These are phyloP conservation scores for Geotrichum europaeum DNA, from an alignment of 1,139 yeast genomes.

Conservation along the genomic window DNA sequence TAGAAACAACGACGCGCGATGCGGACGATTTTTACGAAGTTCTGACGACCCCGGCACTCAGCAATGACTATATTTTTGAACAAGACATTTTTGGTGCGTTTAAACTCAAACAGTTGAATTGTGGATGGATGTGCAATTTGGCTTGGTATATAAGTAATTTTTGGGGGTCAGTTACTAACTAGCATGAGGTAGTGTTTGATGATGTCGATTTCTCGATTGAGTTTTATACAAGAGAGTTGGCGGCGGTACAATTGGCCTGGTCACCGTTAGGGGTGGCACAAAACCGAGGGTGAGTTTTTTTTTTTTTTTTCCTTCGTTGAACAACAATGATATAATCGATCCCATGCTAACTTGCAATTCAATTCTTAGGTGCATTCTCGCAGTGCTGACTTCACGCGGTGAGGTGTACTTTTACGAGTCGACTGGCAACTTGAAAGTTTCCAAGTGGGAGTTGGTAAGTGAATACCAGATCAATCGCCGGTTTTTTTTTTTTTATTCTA, in stretches of 20 bases:
- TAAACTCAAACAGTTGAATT: neutral
- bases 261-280: conserved; percentile 13
- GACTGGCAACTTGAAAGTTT: conserved; percentile 2
- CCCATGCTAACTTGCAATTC: neutral
- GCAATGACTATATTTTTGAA: conserved; percentile 9
- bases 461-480: too few species aligned
- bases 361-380: conserved; percentile 6
- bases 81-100: conserved; percentile 9
- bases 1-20: conserved; percentile 2
- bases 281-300: conserved; percentile 12
- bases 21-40: conserved; percentile 11
- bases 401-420: conserved; percentile 15
- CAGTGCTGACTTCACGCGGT: conserved; percentile 14
- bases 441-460: conserved; percentile 12
- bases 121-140: neutral
- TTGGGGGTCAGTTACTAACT: neutral
- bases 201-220: conserved; percentile 12
- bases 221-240: conserved; percentile 9
- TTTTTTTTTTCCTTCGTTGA: neutral
- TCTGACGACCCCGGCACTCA: conserved; percentile 1
- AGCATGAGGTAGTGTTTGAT: conserved; percentile 3
- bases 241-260: conserved; percentile 14
- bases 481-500: too few species aligned
- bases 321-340: neutral
- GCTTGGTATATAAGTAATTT: neutral